Evolutionary conservation across 225 moss, liverwort and hornwort species (phyloP).

Genomic region (Straminergon stramineum): DNA sequence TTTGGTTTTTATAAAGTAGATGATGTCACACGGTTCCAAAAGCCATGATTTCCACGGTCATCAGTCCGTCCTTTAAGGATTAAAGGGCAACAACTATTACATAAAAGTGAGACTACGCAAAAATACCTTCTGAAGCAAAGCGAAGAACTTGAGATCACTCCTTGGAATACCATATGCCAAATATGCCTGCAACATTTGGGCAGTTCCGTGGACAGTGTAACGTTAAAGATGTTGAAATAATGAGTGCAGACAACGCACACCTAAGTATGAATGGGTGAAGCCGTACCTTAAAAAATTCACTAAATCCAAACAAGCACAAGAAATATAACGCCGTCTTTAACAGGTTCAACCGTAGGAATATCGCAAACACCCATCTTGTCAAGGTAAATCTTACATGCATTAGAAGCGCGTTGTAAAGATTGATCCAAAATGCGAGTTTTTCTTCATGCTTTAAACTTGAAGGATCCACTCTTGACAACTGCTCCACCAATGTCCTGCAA

Average conservation of each 20-base stretch:
- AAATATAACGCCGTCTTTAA: neutral
- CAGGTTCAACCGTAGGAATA: neutral
- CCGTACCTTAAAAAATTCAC: neutral
- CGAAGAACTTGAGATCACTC: slow-evolving; percentile 74
- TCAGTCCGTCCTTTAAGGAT: too few relatives aligned
- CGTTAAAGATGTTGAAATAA: neutral
- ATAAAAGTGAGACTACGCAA: neutral
- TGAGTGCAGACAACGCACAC: neutral
- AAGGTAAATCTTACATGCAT: slow-evolving; percentile 66
- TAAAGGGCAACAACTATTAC: neutral
- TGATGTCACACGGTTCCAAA: too few relatives aligned
- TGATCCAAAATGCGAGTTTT: slow-evolving; percentile 89
- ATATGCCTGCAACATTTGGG: slow-evolving; percentile 54
- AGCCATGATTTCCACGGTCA: too few relatives aligned
- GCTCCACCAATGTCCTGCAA: slow-evolving; percentile 65
- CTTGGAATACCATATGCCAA: slow-evolving; percentile 80
- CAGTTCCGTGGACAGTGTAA: neutral
- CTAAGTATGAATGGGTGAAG: neutral
- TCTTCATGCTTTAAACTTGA: slow-evolving; percentile 56
- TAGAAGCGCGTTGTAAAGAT: slow-evolving; percentile 74
- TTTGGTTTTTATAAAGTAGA: too few relatives aligned
- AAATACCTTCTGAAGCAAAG: slow-evolving; percentile 72
- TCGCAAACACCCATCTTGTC: neutral
- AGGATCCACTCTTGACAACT: slow-evolving; percentile 49
- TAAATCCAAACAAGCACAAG: neutral